Evolutionary conservation across 306 rosid genomes (phyloP), one percentile per base, ranked within the genome.

Genomic region (Quercus aquifolioides): DNA sequence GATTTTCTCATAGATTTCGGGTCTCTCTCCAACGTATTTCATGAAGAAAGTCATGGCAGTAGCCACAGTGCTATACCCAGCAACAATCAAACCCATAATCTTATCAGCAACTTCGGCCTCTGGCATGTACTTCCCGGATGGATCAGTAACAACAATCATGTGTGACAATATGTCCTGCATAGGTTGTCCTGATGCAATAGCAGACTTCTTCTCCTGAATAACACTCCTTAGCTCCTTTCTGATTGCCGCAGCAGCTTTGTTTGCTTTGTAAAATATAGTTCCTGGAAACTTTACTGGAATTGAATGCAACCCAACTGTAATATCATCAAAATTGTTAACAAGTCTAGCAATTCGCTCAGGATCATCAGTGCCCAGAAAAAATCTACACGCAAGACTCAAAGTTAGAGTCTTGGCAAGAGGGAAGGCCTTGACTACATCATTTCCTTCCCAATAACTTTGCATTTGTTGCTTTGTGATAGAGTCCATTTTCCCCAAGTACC

Each of bases 41-140:
- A 91, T 87, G 88, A 91, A 89, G 87, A 87, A 91, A 76, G 90
- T 80, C 86, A 91, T 77, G 75, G 84, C 89, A 15, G 76, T 79
- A 4, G 92, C 89, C 17, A 91, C 86, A 41, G 91, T 77, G 13
- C 72, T 68, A 49, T 82, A 79, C 8, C 91, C 88, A 3, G 92
- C 79, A 73, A 83, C 81, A 79, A 91, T 84, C 88, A 91, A 55
- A 9, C 92, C 96, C 92, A 86, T 91, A 55, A 89, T 84, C 59
- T 87, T 77, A 62, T 91, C 88, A 3, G 86, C 85, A 55, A 91
- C 25, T 80, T 85, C 91, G 52, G 91, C 56, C 74, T 81, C 89
- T 15, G 89, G 87, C 87, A 91, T 88, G 81, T 81, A 89, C 62
- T 84, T 89, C 55, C 92, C 93, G 51, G 71, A 58, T 12, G 79